These are phyloP conservation scores for Nidula niveotomentosa DNA, from an alignment of 1,284 basidiomycete genomes.

Conservation along the genomic window DNA sequence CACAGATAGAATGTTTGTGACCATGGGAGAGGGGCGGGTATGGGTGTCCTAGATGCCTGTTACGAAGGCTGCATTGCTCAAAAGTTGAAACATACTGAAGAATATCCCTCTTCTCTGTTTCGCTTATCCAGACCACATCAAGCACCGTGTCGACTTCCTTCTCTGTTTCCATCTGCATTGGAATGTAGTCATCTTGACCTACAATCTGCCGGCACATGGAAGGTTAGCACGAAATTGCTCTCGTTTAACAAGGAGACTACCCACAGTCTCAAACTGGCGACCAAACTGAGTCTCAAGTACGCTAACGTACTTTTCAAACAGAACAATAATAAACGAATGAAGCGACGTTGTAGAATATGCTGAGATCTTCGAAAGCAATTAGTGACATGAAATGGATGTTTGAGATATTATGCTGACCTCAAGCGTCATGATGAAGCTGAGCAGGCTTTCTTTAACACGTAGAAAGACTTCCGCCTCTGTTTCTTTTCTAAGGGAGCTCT, in stretches of 20 bases:
- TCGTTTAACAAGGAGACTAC: conserved; percentile 10
- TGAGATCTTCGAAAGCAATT: conserved; percentile 58
- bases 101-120: conserved; percentile 64
- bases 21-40: conserved; percentile 88
- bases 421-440: conserved; percentile 90
- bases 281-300: conserved; percentile 86
- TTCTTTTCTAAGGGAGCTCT: conserved; percentile 73
- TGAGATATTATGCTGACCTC: conserved; percentile 62
- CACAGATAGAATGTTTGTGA: conserved; percentile 94
- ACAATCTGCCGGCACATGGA: conserved; percentile 61
- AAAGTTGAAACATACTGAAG: conserved; percentile 45
- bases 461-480: conserved; percentile 85
- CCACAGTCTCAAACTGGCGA: conserved; percentile 78
- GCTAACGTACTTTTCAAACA: conserved; percentile 91
- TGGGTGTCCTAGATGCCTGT: conserved; percentile 38
- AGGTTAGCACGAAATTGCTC: background rate
- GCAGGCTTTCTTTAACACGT: conserved; percentile 81
- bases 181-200: conserved; percentile 86
- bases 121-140: conserved; percentile 84
- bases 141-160: conserved; percentile 79
- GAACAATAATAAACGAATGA: conserved; percentile 80
- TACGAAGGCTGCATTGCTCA: background rate
- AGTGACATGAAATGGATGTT: background rate
- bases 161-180: conserved; percentile 81
- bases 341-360: conserved; percentile 84